Evolutionary conservation across 2,329 filamentous ascomycete genomes (phyloP).

Genomic region (Hymenoscyphus fructigenus): DNA sequence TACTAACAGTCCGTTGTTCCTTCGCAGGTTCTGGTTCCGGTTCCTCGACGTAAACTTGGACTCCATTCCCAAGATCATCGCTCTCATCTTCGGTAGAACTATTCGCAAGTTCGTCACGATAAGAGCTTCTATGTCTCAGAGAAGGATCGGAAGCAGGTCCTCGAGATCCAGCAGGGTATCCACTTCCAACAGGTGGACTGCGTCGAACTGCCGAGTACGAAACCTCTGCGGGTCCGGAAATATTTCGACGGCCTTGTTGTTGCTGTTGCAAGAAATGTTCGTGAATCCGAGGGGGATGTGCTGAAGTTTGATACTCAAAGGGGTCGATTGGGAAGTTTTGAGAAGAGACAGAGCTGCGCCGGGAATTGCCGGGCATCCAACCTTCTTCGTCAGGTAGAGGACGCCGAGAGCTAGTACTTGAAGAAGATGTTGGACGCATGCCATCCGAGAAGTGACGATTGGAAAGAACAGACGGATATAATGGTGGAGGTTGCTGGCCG

Average conservation of each 20-base stretch:
- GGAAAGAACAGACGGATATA: slow-evolving; percentile 20
- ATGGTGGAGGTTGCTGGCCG: slow-evolving; percentile 23
- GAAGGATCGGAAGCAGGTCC: slow-evolving; percentile 26
- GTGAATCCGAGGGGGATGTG: slow-evolving; percentile 30
- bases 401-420: slow-evolving; percentile 36
- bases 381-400: slow-evolving; percentile 50
- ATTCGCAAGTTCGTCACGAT: slow-evolving; percentile 22
- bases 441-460: slow-evolving; percentile 33
- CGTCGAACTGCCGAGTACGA: slow-evolving; percentile 34
- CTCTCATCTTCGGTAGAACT: slow-evolving; percentile 25
- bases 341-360: slow-evolving; percentile 34
- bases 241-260: slow-evolving; percentile 33
- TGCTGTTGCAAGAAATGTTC: slow-evolving; percentile 20
- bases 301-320: slow-evolving; percentile 41
- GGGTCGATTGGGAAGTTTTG: slow-evolving; percentile 36
- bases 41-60: slow-evolving; percentile 32
- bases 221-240: slow-evolving; percentile 38
- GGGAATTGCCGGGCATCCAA: slow-evolving; percentile 41
- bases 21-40: slow-evolving; percentile 18
- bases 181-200: slow-evolving; percentile 20
- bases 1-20: slow-evolving; percentile 12
- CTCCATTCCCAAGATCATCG: slow-evolving; percentile 33
- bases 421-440: slow-evolving; percentile 39
- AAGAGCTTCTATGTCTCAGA: slow-evolving; percentile 19
- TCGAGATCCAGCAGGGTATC: slow-evolving; percentile 25